Base-by-base conservation (phyloP, 768 basidiomycete genomes). In the Dioszegia crocea region DNA sequence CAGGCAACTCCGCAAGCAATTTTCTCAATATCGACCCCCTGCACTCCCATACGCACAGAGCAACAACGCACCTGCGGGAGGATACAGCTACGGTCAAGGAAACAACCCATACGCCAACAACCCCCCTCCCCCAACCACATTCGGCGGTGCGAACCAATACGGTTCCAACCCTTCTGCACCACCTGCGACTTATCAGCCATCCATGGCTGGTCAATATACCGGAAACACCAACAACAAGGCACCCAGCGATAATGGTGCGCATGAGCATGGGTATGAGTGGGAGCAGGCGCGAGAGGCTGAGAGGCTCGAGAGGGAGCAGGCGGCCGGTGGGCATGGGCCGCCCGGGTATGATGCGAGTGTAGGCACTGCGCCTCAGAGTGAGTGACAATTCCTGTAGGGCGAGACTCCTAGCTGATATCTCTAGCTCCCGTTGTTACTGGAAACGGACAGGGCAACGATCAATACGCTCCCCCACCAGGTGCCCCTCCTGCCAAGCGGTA, bases 261-360 rank as follows among this genome's bases (percentile, higher is more conserved):
- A 70, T 56, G 68, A 76, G 56, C 64, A 66, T 29, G 75, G 76
- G 33, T 77, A 73, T 62, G 70, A 71, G 47, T 75, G 71, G 62
- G 68, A 69, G 54, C 68, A 71, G 55, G 71, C 69, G 2, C 65
- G 69, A 57, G 70, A 74, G 45, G 60, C 65, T n/a, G 67, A 63
- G 38, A 43, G 66, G 36, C 41, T 70, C 24, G 71, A 76, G 64
- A 54, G 60, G 41, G 66, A 65, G 33, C 61, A 65, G 33, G 59
- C 55, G 16, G 54, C 14, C 21, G 66, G 57, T 10, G 52, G 49
- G 29, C 41, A 24, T 12, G 61, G 39, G 23, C 58, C 68, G 48
- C 74, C 74, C 8, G 68, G 67, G 8, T 76, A 73, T 50, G 71
- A 76, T 27, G 65, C n/a, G n/a, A n/a, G n/a, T n/a, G n/a, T 71